Evolutionary conservation across 2,329 filamentous ascomycete species (phyloP).

Genomic region (Fonsecaea pugnacius): DNA sequence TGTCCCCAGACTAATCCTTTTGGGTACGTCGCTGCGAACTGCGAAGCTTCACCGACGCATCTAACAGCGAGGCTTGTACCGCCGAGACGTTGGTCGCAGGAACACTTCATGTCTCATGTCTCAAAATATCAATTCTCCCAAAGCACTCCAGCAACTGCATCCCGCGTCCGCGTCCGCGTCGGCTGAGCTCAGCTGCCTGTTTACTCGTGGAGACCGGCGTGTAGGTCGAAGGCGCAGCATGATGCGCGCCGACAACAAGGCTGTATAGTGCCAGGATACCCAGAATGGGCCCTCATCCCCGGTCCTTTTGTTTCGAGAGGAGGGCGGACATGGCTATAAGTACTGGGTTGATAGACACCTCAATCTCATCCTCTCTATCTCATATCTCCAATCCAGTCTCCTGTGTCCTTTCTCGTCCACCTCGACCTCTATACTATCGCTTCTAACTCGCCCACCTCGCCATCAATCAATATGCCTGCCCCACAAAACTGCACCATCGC

Average conservation of each 20-base stretch:
- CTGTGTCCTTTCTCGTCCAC: not conserved
- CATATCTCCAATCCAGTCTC: not conserved
- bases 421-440: not conserved
- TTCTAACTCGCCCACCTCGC: not conserved
- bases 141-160: not conserved
- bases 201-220: not conserved
- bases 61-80: not conserved
- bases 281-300: not conserved
- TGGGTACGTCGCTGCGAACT: constrained; percentile 1
- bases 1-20: constrained; percentile 3
- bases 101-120: not conserved
- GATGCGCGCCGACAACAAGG: not conserved
- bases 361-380: not conserved
- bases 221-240: constrained; percentile 6
- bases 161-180: no score
- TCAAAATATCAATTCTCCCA: constrained; percentile 5
- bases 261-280: not conserved
- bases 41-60: not conserved
- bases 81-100: not conserved
- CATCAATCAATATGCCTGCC: constrained; percentile 1
- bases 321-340: not conserved
- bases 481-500: constrained; percentile 20
- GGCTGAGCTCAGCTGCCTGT: not conserved
- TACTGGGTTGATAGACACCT: not conserved
- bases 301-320: not conserved